These are phyloP conservation scores for Tetradesmus lagerheimii DNA, from an alignment of 139 green algal genomes.

Conservation along the genomic window DNA sequence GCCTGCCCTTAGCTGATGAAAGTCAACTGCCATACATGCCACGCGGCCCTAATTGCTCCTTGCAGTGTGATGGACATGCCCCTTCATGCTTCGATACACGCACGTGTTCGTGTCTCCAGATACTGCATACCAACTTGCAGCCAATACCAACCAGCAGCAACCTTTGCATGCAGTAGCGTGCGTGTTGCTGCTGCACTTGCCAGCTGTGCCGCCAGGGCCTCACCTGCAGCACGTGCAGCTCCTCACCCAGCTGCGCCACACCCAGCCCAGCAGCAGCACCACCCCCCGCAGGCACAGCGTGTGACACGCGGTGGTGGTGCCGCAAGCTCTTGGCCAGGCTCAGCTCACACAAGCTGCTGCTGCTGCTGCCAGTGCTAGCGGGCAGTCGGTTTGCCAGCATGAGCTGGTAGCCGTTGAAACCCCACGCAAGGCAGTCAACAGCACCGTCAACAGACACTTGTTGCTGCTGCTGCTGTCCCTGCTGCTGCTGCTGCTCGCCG, in stretches of 20 bases:
- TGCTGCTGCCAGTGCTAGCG: constrained; percentile 14
- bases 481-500: background rate
- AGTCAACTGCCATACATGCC: no score
- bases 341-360: constrained; percentile 67
- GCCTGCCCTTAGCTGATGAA: background rate
- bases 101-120: background rate
- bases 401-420: constrained; percentile 70
- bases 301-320: constrained; percentile 57
- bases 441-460: constrained; percentile 57
- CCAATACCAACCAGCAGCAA: background rate
- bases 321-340: constrained; percentile 69
- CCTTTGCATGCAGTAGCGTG: background rate
- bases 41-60: no score
- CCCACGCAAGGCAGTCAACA: constrained; percentile 74
- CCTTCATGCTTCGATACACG: no score
- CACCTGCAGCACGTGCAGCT: constrained; percentile 83
- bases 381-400: constrained; percentile 43
- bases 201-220: background rate
- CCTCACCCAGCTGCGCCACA: constrained; percentile 50
- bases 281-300: constrained; percentile 6
- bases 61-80: no score
- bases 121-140: background rate
- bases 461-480: constrained; percentile 2
- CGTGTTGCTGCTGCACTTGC: background rate
- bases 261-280: background rate